Conservation (phyloP, 306 rosid species). For the Dalbergia cochinchinensis region DNA sequence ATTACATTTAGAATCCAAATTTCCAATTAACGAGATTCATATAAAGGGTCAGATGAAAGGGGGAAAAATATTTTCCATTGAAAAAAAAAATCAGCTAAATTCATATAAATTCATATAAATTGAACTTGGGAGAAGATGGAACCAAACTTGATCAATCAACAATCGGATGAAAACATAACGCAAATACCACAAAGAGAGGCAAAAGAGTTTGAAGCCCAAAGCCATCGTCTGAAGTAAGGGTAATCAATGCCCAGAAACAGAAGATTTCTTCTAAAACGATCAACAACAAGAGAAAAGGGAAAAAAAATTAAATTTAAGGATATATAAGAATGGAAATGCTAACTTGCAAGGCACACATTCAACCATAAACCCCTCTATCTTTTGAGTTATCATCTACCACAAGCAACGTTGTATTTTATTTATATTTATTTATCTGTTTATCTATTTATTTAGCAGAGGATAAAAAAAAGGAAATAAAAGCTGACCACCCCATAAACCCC, state of each 20-base stretch:
- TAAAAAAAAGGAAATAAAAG: not conserved
- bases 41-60: not conserved
- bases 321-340: slow-evolving; percentile 44
- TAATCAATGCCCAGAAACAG: slow-evolving; percentile 36
- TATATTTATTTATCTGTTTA: not conserved
- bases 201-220: slow-evolving; percentile 28
- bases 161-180: not conserved
- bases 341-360: slow-evolving; percentile 57
- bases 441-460: slow-evolving; percentile 12
- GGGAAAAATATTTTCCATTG: no score
- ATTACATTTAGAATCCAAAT: slow-evolving; percentile 40
- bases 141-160: slow-evolving; percentile 22
- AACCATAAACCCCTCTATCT: slow-evolving; percentile 43
- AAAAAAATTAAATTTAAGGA: slow-evolving; percentile 10
- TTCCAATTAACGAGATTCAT: slow-evolving; percentile 31
- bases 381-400: slow-evolving; percentile 50
- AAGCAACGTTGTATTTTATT: slow-evolving; percentile 47
- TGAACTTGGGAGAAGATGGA: not conserved
- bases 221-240: slow-evolving; percentile 46
- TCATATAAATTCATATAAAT: not conserved
- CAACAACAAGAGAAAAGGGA: slow-evolving; percentile 36
- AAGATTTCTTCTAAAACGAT: slow-evolving; percentile 47
- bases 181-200: slow-evolving; percentile 38
- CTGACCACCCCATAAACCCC: slow-evolving; percentile 44
- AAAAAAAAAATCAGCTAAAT: not conserved